Conservation (phyloP, 495 filamentous ascomycete species). For the Penicillium robsamsonii region DNA sequence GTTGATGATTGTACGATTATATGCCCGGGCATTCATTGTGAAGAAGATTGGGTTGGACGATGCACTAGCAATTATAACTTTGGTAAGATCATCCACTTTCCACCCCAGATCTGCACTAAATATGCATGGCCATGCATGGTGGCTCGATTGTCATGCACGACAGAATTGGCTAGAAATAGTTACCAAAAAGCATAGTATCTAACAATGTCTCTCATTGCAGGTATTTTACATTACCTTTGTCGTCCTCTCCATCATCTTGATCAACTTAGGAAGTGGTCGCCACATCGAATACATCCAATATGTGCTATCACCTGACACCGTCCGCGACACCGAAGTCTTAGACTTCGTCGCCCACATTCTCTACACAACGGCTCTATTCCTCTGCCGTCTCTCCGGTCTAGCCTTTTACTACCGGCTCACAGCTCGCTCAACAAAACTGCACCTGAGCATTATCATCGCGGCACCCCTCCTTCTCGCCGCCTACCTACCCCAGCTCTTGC, state of each 20-base stretch:
- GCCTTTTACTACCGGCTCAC: constrained; percentile 47
- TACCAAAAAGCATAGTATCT: neutral
- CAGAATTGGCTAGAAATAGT: neutral
- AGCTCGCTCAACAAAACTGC: constrained; percentile 31
- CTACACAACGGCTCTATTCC: constrained; percentile 46
- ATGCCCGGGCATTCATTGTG: constrained; percentile 35
- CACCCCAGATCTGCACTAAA: constrained; percentile 8
- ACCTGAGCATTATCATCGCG: constrained; percentile 33
- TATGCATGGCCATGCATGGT: neutral
- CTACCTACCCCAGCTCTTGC: constrained; percentile 42
- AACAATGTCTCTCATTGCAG: constrained; percentile 8
- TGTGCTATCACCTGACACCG: constrained; percentile 34
- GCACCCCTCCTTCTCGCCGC: constrained; percentile 35
- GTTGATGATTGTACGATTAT: constrained; percentile 31
- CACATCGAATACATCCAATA: constrained; percentile 50
- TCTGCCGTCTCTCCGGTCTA: constrained; percentile 48
- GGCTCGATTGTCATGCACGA: neutral
- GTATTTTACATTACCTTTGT: constrained; percentile 38
- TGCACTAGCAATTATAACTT: constrained; percentile 33
- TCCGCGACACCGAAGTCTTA: constrained; percentile 38
- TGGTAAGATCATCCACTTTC: constrained; percentile 30
- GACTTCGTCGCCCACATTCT: constrained; percentile 48
- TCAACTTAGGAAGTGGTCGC: constrained; percentile 45
- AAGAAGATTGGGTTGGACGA: constrained; percentile 38
- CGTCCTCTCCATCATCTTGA: constrained; percentile 38